These are phyloP conservation scores for Botrytis aclada DNA, from an alignment of 2,329 filamentous ascomycete genomes.

Conservation along the genomic window DNA sequence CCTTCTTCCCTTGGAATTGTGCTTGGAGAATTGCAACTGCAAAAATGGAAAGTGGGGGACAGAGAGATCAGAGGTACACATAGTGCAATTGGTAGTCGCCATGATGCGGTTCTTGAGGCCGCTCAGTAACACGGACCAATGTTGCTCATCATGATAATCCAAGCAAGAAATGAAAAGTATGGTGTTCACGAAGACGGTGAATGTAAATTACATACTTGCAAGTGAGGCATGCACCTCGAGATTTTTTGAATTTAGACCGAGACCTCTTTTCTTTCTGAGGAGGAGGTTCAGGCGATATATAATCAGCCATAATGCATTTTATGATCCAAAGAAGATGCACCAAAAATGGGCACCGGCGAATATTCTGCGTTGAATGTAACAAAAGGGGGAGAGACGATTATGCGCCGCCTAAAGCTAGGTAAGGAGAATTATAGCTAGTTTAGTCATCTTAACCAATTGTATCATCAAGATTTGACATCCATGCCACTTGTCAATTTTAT, in stretches of 20 bases:
- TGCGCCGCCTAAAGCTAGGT: not conserved
- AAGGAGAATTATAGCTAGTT: not conserved
- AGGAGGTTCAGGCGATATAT: not conserved
- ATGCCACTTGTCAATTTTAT: not conserved
- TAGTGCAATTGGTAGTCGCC: conserved; percentile 71
- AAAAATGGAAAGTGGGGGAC: conserved; percentile 31
- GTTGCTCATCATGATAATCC: conserved; percentile 68
- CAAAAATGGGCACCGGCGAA: not conserved
- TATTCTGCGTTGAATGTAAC: not conserved
- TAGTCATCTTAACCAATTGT: not conserved
- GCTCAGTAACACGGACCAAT: conserved; percentile 96
- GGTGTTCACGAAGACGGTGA: not conserved
- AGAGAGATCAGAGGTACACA: conserved; percentile 72
- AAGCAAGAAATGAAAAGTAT: not conserved
- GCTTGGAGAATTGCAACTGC: not conserved
- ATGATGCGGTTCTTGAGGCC: conserved; percentile 85
- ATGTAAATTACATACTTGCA: conserved; percentile 13
- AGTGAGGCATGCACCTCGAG: conserved; percentile 14
- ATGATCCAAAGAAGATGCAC: not conserved
- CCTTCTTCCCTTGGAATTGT: not conserved
- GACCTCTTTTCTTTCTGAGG: not conserved
- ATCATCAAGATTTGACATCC: not conserved
- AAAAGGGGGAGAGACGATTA: not conserved
- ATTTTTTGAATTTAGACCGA: conserved; percentile 14
- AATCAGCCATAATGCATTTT: conserved; percentile 11